Base-by-base conservation (phyloP, 2,329 filamentous ascomycete genomes). In the Penicillium sp. region DNA sequence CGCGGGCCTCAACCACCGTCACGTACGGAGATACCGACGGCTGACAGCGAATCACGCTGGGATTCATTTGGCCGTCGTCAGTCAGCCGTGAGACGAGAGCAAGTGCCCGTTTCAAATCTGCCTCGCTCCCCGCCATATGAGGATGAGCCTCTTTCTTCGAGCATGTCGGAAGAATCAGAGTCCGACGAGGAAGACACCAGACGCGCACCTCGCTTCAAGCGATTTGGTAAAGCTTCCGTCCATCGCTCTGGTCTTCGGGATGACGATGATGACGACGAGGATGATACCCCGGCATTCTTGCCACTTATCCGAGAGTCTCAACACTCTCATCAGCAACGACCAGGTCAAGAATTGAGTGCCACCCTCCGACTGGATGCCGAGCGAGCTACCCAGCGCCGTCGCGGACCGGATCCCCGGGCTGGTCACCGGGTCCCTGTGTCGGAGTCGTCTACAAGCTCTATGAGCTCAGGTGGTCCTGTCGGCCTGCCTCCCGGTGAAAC, bases 271-370 rank as follows among this genome's bases (percentile, higher is more conserved):
- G 75, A 77, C 21, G 77, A 77, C 22, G 77, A 77, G 11, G 77
- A 79, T 34, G 77, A 79, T 18, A 69, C 76, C 0, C 77, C 77
- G 0, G 75, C 77, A 2, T 80, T 81, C 52, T 67, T 80, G 1
- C 77, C 78, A 1, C 63, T 79, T 18, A 61, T 66, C 5, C 64
- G 67, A 2, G 65, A 67, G 3, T 45, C 52, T 2, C 60, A 55
- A 14, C 54, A 57, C 10, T 18, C 55, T 10, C 52, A 61, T 2
- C 60, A 57, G 14, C 66, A 69, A 7, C 57, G 58, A 4, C 59
- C 63, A 2, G 64, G 52, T 5, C 68, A 70, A 52, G 73, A 76
- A 49, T 72, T 77, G 1, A 72, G 70, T 47, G 71, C 72, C 29
- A 80, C 77, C 1, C 64, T 80, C 11, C 74, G 75, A 27, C 64